These are phyloP conservation scores for Pythium aquatile DNA, from an alignment of 352 stramenopile species.

Conservation along the genomic window DNA sequence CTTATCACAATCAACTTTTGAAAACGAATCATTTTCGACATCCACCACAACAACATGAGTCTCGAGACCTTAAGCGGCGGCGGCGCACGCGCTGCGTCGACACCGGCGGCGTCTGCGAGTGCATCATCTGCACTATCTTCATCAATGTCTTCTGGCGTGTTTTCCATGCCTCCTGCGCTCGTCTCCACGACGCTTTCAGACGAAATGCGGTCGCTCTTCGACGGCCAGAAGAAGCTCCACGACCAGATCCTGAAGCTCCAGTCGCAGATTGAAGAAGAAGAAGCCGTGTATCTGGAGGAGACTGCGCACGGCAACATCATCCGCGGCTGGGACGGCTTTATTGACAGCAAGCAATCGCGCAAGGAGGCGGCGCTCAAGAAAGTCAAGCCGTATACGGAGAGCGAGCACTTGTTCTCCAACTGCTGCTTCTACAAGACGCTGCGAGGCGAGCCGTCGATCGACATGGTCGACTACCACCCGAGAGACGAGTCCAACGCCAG, in stretches of 20 bases:
- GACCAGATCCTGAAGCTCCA: conserved; percentile 70
- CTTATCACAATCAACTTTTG: neutral
- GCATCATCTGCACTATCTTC: neutral
- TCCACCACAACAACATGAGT: neutral
- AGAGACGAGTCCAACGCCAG: conserved; percentile 30
- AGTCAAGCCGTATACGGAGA: conserved; percentile 70
- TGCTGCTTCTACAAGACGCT: conserved; percentile 67
- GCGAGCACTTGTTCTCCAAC: conserved; percentile 78
- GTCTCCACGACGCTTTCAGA: conserved; percentile 40
- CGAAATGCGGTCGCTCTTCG: conserved; percentile 69
- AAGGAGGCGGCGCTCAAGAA: conserved; percentile 82
- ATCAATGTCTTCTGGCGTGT: neutral
- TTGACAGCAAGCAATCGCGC: conserved; percentile 73
- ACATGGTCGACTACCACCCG: conserved; percentile 48
- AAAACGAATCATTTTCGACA: neutral
- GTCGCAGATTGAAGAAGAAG: conserved; percentile 75
- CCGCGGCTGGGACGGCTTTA: conserved; percentile 85
- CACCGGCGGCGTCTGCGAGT: neutral
- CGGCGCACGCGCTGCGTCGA: neutral
- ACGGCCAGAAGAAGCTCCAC: conserved; percentile 68
- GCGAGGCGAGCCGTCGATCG: conserved; percentile 45
- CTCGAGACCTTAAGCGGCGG: neutral
- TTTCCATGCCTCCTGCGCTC: conserved; percentile 16
- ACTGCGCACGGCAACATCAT: conserved; percentile 87
- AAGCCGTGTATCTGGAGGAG: conserved; percentile 77